Conservation (phyloP, 306 rosid species). For the Senna tora region DNA sequence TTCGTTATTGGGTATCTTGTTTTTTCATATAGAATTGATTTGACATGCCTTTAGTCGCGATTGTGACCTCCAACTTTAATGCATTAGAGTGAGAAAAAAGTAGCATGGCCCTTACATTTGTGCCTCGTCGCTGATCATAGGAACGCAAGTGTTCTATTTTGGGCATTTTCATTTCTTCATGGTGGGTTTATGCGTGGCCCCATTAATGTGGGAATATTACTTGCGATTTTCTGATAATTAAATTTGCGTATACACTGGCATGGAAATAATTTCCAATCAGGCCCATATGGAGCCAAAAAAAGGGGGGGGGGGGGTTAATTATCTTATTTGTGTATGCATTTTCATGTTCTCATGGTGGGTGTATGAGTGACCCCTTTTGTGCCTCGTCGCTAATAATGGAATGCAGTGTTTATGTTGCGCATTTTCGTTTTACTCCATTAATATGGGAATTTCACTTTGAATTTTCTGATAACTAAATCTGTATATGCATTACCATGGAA, state of each 20-base stretch:
- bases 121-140: not conserved
- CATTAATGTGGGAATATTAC: constrained; percentile 18
- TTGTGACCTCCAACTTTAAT: not conserved
- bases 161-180: not conserved
- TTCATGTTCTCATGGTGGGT: not conserved
- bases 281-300: not conserved
- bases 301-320: not conserved
- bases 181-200: not conserved
- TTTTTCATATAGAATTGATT: not conserved
- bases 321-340: not conserved
- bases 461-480: constrained; percentile 5
- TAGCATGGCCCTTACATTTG: constrained; percentile 1
- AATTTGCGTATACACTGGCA: not conserved
- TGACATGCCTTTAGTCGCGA: not conserved
- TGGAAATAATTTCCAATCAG: not conserved
- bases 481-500: not conserved
- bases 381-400: constrained; percentile 6
- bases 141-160: not conserved
- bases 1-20: constrained; percentile 73
- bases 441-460: constrained; percentile 9
- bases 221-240: not conserved
- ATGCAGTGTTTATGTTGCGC: not conserved
- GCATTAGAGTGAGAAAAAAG: not conserved
- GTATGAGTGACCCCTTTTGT: not conserved
- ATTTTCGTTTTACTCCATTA: not conserved